These are phyloP conservation scores for Amanita rimosa DNA, from an alignment of 768 basidiomycete species.

Conservation along the genomic window DNA sequence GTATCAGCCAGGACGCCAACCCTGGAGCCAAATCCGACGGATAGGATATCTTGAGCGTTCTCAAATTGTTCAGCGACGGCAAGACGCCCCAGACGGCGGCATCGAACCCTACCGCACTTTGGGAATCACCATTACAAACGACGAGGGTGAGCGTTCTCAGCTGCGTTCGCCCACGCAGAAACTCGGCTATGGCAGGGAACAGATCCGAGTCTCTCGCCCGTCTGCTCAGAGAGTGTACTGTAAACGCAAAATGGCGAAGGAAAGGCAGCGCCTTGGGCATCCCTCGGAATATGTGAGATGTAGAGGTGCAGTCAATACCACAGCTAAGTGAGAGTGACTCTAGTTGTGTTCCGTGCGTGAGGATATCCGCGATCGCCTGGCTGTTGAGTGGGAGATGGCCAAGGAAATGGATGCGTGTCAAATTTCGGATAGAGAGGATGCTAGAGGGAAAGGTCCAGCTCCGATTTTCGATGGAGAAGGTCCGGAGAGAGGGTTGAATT, in stretches of 20 bases:
- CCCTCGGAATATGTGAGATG: conserved; percentile 37
- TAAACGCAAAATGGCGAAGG: conserved; percentile 54
- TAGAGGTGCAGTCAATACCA: conserved; percentile 38
- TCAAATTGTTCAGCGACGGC: conserved; percentile 41
- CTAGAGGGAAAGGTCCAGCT: conserved; percentile 47
- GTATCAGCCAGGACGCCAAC: conserved; percentile 59
- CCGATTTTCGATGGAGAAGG: conserved; percentile 40
- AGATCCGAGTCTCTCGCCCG: conserved; percentile 45
- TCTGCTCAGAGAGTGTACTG: conserved; percentile 29
- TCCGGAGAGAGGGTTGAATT: conserved; percentile 41
- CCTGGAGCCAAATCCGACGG: conserved; percentile 53
- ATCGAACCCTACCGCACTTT: conserved; percentile 51
- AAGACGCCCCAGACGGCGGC: conserved; percentile 64
- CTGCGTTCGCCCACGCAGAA: conserved; percentile 42
- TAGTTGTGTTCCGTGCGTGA: conserved; percentile 50
- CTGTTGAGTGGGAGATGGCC: conserved; percentile 41
- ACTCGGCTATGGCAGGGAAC: conserved; percentile 59
- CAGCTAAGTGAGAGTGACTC: conserved; percentile 49
- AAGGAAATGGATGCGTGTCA: conserved; percentile 51
- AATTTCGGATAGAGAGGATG: conserved; percentile 45
- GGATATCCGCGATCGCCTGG: conserved; percentile 46
- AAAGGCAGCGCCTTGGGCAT: conserved; percentile 38
- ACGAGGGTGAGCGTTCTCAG: conserved; percentile 44
- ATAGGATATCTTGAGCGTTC: conserved; percentile 48
- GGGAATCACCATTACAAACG: conserved; percentile 29